Evolutionary conservation across 306 rosid genomes (phyloP).

Genomic region (Datisca glomerata): DNA sequence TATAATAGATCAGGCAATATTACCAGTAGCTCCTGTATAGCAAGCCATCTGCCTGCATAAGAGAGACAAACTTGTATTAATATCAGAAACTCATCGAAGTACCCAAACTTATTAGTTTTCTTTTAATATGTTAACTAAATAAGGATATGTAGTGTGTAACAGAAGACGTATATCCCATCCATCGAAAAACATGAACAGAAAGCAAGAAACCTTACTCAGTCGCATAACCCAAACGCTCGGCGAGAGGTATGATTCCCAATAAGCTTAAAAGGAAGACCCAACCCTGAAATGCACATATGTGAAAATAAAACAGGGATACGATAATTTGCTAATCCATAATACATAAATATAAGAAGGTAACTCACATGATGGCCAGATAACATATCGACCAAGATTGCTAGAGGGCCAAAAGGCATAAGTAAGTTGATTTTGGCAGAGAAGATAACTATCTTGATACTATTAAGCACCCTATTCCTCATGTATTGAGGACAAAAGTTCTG

Average conservation of each 20-base stretch:
- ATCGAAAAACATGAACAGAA: not conserved
- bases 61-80: conserved; percentile 9
- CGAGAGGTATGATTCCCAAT: conserved; percentile 41
- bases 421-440: conserved; percentile 33
- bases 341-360: conserved; percentile 5
- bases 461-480: conserved; percentile 24
- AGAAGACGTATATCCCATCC: too few species aligned
- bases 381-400: conserved; percentile 27
- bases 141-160: too few species aligned
- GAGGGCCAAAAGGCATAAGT: conserved; percentile 38
- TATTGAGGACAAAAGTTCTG: conserved; percentile 2
- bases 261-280: conserved; percentile 42
- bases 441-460: conserved; percentile 32
- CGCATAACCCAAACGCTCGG: conserved; percentile 41
- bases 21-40: conserved; percentile 45
- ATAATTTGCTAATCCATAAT: not conserved
- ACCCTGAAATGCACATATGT: conserved; percentile 18
- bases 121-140: not conserved
- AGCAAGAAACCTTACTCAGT: conserved; percentile 31
- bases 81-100: not conserved
- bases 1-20: not conserved
- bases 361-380: conserved; percentile 36
- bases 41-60: conserved; percentile 43
- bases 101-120: not conserved
- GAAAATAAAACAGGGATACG: conserved; percentile 4